Conservation (phyloP, 768 basidiomycete genomes). For the Filobasidium wieringae region DNA sequence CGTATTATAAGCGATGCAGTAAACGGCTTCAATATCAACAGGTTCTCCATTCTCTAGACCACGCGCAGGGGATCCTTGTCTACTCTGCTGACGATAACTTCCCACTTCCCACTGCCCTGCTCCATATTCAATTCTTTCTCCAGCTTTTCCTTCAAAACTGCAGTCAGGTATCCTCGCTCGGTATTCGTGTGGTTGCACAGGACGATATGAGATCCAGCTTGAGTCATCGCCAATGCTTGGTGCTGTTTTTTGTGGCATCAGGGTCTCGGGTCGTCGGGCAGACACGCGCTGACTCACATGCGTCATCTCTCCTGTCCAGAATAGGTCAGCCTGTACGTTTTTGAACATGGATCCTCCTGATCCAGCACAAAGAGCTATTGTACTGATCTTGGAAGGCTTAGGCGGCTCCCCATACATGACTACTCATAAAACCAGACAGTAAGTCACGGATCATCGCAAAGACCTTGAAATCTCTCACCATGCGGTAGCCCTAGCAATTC, state of each 20-base stretch:
- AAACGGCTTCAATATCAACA: too few species aligned
- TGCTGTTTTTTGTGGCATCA: conserved; percentile 47
- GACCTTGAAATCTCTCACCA: conserved; percentile 41
- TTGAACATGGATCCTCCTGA: conserved; percentile 67
- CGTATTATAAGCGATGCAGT: too few species aligned
- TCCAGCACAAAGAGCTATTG: conserved; percentile 83
- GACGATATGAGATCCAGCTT: conserved; percentile 64
- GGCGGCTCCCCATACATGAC: conserved; percentile 21
- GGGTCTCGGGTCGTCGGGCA: neutral
- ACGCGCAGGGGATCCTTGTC: conserved; percentile 67
- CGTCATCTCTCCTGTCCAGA: conserved; percentile 83
- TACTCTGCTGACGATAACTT: conserved; percentile 58
- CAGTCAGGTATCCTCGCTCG: conserved; percentile 75
- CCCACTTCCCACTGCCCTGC: conserved; percentile 34
- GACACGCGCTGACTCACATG: conserved; percentile 49
- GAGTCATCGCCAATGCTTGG: conserved; percentile 70
- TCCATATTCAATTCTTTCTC: conserved; percentile 44
- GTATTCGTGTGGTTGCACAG: conserved; percentile 87
- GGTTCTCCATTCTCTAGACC: conserved; percentile 1
- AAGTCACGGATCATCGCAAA: neutral
- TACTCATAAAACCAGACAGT: conserved; percentile 2
- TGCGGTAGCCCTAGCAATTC: conserved; percentile 50
- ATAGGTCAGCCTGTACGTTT: conserved; percentile 66
- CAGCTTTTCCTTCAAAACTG: conserved; percentile 57
- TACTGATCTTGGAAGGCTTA: conserved; percentile 37